These are phyloP conservation scores for Cercospora zeina DNA, from an alignment of 2,329 filamentous ascomycete genomes.

Conservation along the genomic window DNA sequence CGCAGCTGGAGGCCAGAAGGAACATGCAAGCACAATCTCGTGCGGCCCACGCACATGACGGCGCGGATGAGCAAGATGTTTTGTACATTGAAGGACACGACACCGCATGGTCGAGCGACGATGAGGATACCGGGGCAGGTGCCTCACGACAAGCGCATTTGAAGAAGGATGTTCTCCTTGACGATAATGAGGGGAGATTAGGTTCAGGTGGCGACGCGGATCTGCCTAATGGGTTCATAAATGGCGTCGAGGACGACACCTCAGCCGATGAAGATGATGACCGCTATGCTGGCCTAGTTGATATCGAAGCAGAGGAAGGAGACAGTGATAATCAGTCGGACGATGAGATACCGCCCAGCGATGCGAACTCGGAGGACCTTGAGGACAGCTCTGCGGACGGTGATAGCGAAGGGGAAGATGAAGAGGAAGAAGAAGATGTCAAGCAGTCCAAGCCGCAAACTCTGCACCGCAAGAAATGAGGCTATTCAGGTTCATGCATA, in stretches of 20 bases:
- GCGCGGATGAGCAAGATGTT: constrained; percentile 69
- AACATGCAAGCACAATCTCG: constrained; percentile 58
- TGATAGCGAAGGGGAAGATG: constrained; percentile 21
- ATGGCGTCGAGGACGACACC: constrained; percentile 25
- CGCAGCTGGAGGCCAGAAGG: constrained; percentile 79
- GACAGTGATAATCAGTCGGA: constrained; percentile 41
- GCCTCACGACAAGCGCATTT: constrained; percentile 38
- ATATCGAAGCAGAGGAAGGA: constrained; percentile 55
- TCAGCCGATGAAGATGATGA: constrained; percentile 30
- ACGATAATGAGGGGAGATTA: constrained; percentile 23
- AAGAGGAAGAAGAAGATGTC: constrained; percentile 24
- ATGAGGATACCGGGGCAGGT: constrained; percentile 50
- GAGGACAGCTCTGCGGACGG: constrained; percentile 52
- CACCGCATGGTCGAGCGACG: constrained; percentile 56
- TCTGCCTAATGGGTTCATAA: constrained; percentile 23
- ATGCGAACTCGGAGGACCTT: constrained; percentile 34
- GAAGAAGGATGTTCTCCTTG: constrained; percentile 13
- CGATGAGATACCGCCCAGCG: constrained; percentile 19
- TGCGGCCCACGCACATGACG: constrained; percentile 55
- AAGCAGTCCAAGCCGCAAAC: constrained; percentile 27
- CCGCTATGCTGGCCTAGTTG: constrained; percentile 46
- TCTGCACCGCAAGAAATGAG: constrained; percentile 28
- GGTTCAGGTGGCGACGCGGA: constrained; percentile 22
- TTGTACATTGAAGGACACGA: constrained; percentile 87
- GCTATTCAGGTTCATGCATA: not conserved